phyloP scores from a whole-genome alignment of 495 filamentous ascomycete genomes.

The Xylaria grammica region DNA sequence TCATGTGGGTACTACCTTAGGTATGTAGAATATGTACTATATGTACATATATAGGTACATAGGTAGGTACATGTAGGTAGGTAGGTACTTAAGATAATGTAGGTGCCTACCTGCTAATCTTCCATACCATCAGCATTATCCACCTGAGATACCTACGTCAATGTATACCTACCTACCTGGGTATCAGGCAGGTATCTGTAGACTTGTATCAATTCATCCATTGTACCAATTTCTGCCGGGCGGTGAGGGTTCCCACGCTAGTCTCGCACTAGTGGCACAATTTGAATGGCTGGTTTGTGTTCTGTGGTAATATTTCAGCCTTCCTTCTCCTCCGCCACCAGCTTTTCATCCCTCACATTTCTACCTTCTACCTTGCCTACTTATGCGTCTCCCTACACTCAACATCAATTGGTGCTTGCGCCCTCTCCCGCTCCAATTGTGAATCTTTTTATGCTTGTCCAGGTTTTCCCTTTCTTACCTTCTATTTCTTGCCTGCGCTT shows the following conservation, averaged over 20 bases:
- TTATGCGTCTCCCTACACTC: conserved; percentile 13
- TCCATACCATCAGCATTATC: too few species aligned
- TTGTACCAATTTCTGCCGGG: conserved; percentile 22
- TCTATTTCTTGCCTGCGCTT: conserved; percentile 29
- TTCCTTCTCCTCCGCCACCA: conserved; percentile 23
- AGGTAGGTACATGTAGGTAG: too few species aligned
- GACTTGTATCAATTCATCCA: too few species aligned
- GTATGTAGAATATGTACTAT: too few species aligned
- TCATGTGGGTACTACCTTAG: too few species aligned
- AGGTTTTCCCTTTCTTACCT: conserved; percentile 17
- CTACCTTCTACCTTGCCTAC: not conserved
- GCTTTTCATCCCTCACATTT: conserved; percentile 23
- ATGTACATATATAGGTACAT: too few species aligned
- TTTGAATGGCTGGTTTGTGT: conserved; percentile 27
- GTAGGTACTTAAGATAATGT: too few species aligned
- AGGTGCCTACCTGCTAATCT: too few species aligned
- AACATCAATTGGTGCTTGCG: conserved; percentile 21
- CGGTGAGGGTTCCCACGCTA: conserved; percentile 17
- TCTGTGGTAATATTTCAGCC: conserved; percentile 17
- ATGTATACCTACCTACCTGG: not conserved
- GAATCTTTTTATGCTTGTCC: not conserved
- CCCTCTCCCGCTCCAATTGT: conserved; percentile 8
- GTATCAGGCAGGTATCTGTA: not conserved
- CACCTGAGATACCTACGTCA: not conserved
- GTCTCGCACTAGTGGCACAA: conserved; percentile 18